Evolutionary conservation across 2,329 filamentous ascomycete genomes (phyloP), one percentile per base, ranked within the genome.

Genomic region (Pestalotiopsis sp.): DNA sequence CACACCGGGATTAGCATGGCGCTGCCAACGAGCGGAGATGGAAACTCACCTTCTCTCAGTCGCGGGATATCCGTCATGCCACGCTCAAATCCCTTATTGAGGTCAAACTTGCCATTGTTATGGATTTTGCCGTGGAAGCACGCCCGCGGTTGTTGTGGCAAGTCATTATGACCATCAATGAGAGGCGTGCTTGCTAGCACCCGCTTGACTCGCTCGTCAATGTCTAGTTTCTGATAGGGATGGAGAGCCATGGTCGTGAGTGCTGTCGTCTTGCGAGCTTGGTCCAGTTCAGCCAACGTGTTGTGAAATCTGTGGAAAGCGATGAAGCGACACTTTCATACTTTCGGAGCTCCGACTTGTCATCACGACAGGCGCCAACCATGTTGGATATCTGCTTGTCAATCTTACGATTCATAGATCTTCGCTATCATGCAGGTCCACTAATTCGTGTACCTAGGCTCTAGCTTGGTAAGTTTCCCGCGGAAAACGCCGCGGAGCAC

Each of bases 131-230:
- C 75, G 41, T 77, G 74, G 65, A 76, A 76, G 52, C 69, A 73
- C 23, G 70, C 73, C 17, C 72, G 66, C 2, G 73, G 71, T 25
- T 74, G 74, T 20, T 77, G 76, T 0, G 78, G 77, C 0, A 79
- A 72, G 52, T 80, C 79, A 67, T 79, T 80, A 63, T 80, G 79
- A 2, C 78, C 78, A 66, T 80, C 78, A 25, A 79, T 76, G n/a
- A 79, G 41, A n/a, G 62, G 62, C 4, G 62, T 64, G n/a, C 23
- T 49, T 13, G 62, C 62, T 3, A 64, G 20, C 9, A 64, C 38
- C 27, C 62, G 23, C 25, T 64, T 64, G 62, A 64, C 62, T 13
- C 62, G 38, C 20, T 52, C 62, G 38, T 64, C 62, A 64, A 64
- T 64, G 14, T 64, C 39, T 11, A 64, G 38, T 13, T 14, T 36